These are phyloP conservation scores for Xylariaceae sp. DNA, from an alignment of 2,329 filamentous ascomycete species.

Conservation along the genomic window DNA sequence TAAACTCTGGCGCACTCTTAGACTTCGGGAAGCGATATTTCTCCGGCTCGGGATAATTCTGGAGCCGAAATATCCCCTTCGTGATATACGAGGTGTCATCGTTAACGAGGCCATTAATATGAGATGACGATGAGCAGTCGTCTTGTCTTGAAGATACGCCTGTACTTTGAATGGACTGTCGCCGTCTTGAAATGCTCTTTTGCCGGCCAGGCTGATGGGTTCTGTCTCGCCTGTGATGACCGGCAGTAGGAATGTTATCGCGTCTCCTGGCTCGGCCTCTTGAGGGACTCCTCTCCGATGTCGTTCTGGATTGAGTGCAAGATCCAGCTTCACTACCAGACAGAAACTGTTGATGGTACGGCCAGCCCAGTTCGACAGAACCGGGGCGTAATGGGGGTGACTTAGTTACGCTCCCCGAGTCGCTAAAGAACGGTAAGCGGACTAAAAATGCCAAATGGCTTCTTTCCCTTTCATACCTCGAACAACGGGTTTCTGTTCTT, in stretches of 20 bases:
- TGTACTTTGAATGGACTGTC: neutral
- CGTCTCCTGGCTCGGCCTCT: slow-evolving; percentile 16
- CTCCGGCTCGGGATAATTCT: slow-evolving; percentile 8
- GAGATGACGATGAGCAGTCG: neutral
- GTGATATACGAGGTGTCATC: slow-evolving; percentile 21
- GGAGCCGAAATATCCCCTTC: slow-evolving; percentile 30
- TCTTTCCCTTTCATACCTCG: neutral
- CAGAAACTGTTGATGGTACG: neutral
- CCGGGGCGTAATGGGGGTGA: neutral
- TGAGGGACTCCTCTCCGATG: slow-evolving; percentile 7
- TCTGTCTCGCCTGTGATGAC: neutral
- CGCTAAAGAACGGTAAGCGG: slow-evolving; percentile 3
- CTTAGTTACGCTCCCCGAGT: neutral
- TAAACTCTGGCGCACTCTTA: slow-evolving; percentile 18
- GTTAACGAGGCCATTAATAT: neutral
- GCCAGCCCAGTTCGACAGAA: slow-evolving; percentile 4
- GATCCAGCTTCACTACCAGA: neutral
- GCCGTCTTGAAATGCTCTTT: neutral
- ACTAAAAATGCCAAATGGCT: neutral
- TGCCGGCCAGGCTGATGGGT: neutral
- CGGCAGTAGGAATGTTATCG: neutral
- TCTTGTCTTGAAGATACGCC: neutral
- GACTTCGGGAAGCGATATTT: slow-evolving; percentile 28
- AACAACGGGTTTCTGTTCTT: neutral
- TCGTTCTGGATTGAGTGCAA: neutral